Evolutionary conservation across 305 asterid species (phyloP).

Genomic region (Solanum hybrid): DNA sequence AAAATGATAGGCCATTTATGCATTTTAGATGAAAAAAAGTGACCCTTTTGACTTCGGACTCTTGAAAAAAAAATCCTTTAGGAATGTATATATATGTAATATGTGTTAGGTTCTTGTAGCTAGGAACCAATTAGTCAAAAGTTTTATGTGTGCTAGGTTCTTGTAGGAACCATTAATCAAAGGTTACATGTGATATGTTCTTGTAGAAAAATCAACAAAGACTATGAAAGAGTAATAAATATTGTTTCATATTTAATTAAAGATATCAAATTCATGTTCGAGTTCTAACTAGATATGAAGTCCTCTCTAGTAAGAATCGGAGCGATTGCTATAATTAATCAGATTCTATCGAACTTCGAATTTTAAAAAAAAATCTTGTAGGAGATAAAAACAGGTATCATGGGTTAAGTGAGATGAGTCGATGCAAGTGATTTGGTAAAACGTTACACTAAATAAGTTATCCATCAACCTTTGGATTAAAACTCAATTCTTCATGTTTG

Average conservation of each 20-base stretch:
- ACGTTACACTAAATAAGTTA: neutral
- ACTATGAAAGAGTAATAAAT: neutral
- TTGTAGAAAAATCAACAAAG: neutral
- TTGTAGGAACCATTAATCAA: neutral
- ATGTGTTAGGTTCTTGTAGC: neutral
- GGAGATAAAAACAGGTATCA: neutral
- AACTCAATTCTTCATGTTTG: neutral
- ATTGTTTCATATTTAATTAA: neutral
- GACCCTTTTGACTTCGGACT: too few relatives aligned
- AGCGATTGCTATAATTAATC: neutral
- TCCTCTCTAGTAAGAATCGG: accelerated
- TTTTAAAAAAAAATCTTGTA: neutral
- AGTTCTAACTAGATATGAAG: neutral
- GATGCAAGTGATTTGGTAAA: neutral
- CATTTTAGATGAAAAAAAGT: too few relatives aligned
- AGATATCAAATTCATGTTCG: too few relatives aligned
- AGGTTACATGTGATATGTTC: neutral
- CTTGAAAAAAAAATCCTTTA: too few relatives aligned
- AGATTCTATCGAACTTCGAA: neutral
- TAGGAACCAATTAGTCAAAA: neutral
- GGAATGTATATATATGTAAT: too few relatives aligned
- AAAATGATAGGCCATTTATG: too few relatives aligned
- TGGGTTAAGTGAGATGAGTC: neutral
- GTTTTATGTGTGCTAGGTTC: neutral
- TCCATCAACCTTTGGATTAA: neutral